A percentile compares a stretch with the other conserved stretches of the same genome.
These are phyloP conservation scores for Colletotrichum siamense DNA, from an alignment of 2,329 filamentous ascomycete genomes.

Conservation along the genomic window DNA sequence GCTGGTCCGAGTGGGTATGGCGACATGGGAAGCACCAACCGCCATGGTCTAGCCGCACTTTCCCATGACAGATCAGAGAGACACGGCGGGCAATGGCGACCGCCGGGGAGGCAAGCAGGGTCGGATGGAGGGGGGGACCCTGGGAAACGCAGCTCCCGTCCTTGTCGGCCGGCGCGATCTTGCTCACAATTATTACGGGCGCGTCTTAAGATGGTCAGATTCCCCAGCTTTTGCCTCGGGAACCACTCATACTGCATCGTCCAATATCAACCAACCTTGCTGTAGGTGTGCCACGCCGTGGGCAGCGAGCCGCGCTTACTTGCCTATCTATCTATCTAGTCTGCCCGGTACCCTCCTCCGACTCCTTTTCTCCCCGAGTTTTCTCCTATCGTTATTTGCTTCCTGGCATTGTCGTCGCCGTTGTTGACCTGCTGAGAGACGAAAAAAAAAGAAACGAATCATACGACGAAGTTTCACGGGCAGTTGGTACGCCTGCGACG, in stretches of 20 bases:
- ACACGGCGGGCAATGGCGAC: background rate
- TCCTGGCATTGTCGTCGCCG: background rate
- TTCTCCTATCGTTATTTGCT: background rate
- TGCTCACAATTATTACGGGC: background rate
- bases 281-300: background rate
- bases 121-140: background rate
- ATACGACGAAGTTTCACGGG: background rate
- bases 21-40: background rate
- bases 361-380: background rate
- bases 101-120: background rate
- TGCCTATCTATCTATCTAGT: background rate
- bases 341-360: background rate
- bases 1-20: background rate
- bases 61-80: background rate
- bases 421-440: background rate
- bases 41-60: background rate
- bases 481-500: background rate
- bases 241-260: background rate
- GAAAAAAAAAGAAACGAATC: background rate
- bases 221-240: constrained; percentile 13
- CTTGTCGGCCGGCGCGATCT: background rate
- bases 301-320: background rate
- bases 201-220: constrained; percentile 3
- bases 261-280: background rate
- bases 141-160: background rate